Evolutionary conservation across 305 asterid genomes (phyloP), one percentile per base, ranked within the genome.

Genomic region (Solanum hybrid): DNA sequence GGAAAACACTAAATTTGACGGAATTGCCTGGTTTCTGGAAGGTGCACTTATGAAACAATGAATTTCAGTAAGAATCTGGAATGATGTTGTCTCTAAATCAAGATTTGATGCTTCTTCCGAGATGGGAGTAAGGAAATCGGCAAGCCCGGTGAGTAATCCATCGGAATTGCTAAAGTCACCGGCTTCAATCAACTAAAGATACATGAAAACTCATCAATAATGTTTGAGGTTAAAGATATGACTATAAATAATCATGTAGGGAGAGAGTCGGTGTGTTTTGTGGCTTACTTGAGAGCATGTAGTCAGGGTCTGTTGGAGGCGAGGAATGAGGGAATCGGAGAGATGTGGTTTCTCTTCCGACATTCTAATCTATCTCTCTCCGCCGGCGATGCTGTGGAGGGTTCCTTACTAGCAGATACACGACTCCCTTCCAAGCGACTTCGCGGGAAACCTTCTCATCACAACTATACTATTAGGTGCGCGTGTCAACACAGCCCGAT

Each of bases 231-330:
- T 80, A 80, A 24, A 56, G 8, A 45, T n/a, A 72, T 17, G 14
- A 17, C 66, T 32, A 19, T 60, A 27, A 29, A 75, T 24, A 38
- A 56, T 9, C 12, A 42, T 60, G 27, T 35, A 71, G 27, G 66
- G 7, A n/a, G 64, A 71, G 9, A 22, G 32, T 5, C 2, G 1
- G 56, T 32, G 15, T 13, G 79, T 27, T 82, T 32, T 13, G 85
- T 69, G n/a, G 34, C 88, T 91, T 92, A 94, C 96, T 88, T 87
- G 82, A 90, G 95, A 93, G 93, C 94, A 94, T 69, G 94, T 91
- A 42, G 89, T 91, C 91, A 95, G 95, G 92, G 89, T 87, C 78
- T 93, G 93, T 72, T 90, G 91, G 87, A 94, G 95, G 81, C 69
- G 91, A 86, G 45, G 90, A 88, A 90, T 81, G 60, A 82, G 27